Conservation (phyloP, 2,329 filamentous ascomycete species). For the Fusarium sp. region DNA sequence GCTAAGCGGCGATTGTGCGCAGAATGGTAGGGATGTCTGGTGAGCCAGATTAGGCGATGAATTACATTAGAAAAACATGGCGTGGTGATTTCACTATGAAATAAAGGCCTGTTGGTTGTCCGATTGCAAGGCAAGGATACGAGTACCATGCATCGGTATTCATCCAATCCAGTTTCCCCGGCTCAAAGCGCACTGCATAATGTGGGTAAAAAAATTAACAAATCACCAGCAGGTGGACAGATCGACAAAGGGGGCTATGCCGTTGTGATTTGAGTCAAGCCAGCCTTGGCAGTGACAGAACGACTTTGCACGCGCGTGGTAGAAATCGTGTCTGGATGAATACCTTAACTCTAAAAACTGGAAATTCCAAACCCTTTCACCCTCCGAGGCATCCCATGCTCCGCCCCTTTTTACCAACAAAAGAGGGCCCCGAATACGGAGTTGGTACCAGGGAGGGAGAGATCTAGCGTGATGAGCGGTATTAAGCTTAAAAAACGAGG, state of each 20-base stretch:
- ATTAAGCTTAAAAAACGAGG: slow-evolving; percentile 42
- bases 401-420: slow-evolving; percentile 22
- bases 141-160: not conserved
- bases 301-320: too few species aligned
- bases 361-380: slow-evolving; percentile 1
- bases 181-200: not conserved
- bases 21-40: slow-evolving; percentile 18
- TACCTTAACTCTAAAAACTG: slow-evolving; percentile 17
- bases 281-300: too few species aligned
- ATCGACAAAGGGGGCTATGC: slow-evolving; percentile 25
- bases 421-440: not conserved
- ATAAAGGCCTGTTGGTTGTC: not conserved
- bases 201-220: not conserved
- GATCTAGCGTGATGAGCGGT: slow-evolving; percentile 32
- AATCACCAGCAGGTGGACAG: not conserved
- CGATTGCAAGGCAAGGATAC: not conserved
- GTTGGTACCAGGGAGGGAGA: not conserved
- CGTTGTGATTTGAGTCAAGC: too few species aligned
- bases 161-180: slow-evolving; percentile 13
- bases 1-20: slow-evolving; percentile 15
- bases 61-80: not conserved
- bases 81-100: not conserved
- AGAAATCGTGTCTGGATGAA: too few species aligned
- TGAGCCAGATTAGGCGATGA: not conserved
- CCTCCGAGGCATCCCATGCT: slow-evolving; percentile 13